Base-by-base conservation (phyloP, 73 alveolate species). In the Durusdinium trenchii region DNA sequence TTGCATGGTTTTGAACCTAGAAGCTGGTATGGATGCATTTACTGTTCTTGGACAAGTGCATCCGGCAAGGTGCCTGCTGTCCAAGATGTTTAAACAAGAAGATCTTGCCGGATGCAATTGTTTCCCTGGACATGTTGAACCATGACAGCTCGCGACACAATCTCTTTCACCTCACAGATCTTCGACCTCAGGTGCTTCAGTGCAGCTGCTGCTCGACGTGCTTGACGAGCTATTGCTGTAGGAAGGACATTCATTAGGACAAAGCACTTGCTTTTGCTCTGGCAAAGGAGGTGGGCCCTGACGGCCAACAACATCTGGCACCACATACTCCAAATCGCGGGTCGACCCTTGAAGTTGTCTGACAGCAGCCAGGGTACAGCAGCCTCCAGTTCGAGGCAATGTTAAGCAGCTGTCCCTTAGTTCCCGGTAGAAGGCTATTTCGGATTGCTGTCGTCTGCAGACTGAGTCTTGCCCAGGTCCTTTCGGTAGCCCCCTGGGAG, bases 121-220 rank as follows among this genome's bases (percentile, higher is more conserved):
- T n/a, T n/a, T n/a, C n/a, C n/a, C n/a, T n/a, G n/a, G n/a, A n/a
- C n/a, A n/a, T n/a, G n/a, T n/a, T n/a, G n/a, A n/a, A n/a, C n/a
- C n/a, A n/a, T n/a, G n/a, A n/a, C n/a, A n/a, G n/a, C n/a, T n/a
- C n/a, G n/a, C n/a, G n/a, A 64, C 38, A 40, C 5, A 64, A 64
- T 26, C 78, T 40, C 32, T 64, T 64, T 64, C 78, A 64, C 38
- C 78, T 64, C 38, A 64, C 78, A 64, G 78, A 26, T 64, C 78
- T 64, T 64, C 78, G 78, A 64, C 78, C 78, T 64, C 78, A 40
- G 78, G 78, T 26, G 78, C 78, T 64, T 64, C 78, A 26, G 42
- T 64, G 78, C 78, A 64, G 78, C 78, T 64, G 78, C 78, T 64
- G 78, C 78, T 64, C 78, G 78, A 23, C 78, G 78, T 64, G 78